Evolutionary conservation across 1,284 basidiomycete species (phyloP), one percentile per base, ranked within the genome.

Genomic region (Abortiporus biennis): DNA sequence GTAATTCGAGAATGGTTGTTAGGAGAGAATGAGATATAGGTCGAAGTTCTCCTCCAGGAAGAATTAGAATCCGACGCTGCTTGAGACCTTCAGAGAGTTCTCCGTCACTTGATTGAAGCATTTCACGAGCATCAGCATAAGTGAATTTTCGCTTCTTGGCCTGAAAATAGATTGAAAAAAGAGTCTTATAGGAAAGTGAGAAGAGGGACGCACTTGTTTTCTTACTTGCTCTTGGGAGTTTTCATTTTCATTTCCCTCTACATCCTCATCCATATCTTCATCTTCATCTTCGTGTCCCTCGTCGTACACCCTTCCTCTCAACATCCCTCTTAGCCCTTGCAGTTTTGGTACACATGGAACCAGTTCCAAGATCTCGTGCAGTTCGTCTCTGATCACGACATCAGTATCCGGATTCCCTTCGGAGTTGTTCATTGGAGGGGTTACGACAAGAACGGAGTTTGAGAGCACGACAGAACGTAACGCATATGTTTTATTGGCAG

Each of bases 391-490:
- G 42, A 91, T 79, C 42, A 80, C 70, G 12, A 81, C 64, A 32
- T 67, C 62, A 33, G 68, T 42, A 1, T 43, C 35, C 6, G 35
- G 58, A 9, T 61, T 53, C 1, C 53, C 38, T 8, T 61, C 61
- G 9, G 51, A 55, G 46, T 64, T 64, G 23, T 64, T 56, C 9
- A 8, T n/a, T 3, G 74, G 68, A 9, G 80, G 65, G 2, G 82
- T 80, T 40, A 85, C 70, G 35, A 95, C 74, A 11, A 91, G 69
- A 25, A 93, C 67, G 1, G 89, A 83, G 60, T 96, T 96, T 13
- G 92, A 95, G 36, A 94, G 68, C 3, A 77, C 72, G 6, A 96
- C 81, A 0, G 90, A 86, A 45, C 92, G 81, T 19, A 96, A 66
- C 0, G 75, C 60, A 58, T 85, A 96, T 0, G 92, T 96, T 57